These are phyloP conservation scores for Saccharomycopsis microspora DNA, from an alignment of 805 yeast genomes.

Conservation along the genomic window DNA sequence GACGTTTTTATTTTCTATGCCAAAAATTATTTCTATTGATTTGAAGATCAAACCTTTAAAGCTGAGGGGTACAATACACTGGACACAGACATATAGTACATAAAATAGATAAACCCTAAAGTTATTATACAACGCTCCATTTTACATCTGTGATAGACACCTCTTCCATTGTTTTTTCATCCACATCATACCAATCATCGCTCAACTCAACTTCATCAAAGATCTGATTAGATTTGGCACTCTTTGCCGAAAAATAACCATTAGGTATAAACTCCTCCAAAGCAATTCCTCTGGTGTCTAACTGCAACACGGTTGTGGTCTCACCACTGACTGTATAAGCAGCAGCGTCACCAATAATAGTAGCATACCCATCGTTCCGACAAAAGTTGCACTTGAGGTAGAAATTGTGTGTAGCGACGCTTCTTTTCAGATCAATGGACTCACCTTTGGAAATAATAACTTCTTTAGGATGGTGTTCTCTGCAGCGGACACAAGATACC, in stretches of 20 bases:
- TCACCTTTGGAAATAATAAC: constrained; percentile 61
- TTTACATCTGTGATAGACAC: constrained; percentile 67
- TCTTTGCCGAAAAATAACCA: constrained; percentile 48
- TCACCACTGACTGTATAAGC: constrained; percentile 30
- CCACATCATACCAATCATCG: constrained; percentile 95
- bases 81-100: no score
- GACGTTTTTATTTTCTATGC: no score
- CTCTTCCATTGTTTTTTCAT: constrained; percentile 70
- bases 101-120: no score
- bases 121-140: constrained; percentile 38
- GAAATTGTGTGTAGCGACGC: constrained; percentile 78
- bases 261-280: constrained; percentile 55
- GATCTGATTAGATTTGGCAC: constrained; percentile 36
- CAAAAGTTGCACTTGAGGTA: constrained; percentile 69
- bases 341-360: constrained; percentile 18
- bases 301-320: constrained; percentile 41
- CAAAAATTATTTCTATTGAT: no score
- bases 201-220: constrained; percentile 59
- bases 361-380: constrained; percentile 22
- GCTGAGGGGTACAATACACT: no score
- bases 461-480: constrained; percentile 63
- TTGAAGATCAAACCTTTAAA: no score
- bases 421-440: constrained; percentile 36
- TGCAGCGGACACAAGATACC: constrained; percentile 68
- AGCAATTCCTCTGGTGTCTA: constrained; percentile 84